Evolutionary conservation across 2,329 filamentous ascomycete species (phyloP), one percentile per base, ranked within the genome.

Genomic region (Fusarium chlamydosporum): DNA sequence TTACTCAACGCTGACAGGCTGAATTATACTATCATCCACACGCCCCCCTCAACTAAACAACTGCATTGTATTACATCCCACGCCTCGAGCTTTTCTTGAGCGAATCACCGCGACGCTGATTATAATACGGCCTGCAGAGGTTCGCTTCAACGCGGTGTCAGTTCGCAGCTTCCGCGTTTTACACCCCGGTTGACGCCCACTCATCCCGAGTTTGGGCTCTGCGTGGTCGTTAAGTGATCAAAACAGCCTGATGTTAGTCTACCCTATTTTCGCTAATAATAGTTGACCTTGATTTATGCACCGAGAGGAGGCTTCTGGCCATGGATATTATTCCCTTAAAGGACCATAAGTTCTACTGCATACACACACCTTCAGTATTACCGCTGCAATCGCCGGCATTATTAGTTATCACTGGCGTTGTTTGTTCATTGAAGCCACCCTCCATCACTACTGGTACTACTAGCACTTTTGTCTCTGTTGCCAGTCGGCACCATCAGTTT

Each of bases 1-100:
- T 79, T 76, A 51, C 73, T 72, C 51, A 43, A 71, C 72, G 74
- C 72, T 78, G 70, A 79, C 72, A 79, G 77, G 77, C 68, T 73
- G 58, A 41, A 56, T 65, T 67, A 71, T 69, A 56, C 33, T 60
- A 57, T 58, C 56, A 65, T 56, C 42, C 54, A 57, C 73, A 73
- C 72, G 56, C 68, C 62, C 71, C 60, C 68, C 53, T 70, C 54
- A 42, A 64, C 61, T 48, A 72, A 58, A 55, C 52, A 74, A 67
- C 55, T 53, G 42, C 63, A 53, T 67, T 52, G 62, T 65, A 55
- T 61, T 63, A 67, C 68, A 66, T 60, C 55, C 42, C 57, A 60
- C 62, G 48, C 50, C 55, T 53, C 18, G 52, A 71, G 48, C 34
- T 68, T 46, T 51, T 29, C 11, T 45, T 56, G 23, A 58, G 65